These are phyloP conservation scores for Russula ochroleuca DNA, from an alignment of 768 basidiomycete species.

Conservation along the genomic window DNA sequence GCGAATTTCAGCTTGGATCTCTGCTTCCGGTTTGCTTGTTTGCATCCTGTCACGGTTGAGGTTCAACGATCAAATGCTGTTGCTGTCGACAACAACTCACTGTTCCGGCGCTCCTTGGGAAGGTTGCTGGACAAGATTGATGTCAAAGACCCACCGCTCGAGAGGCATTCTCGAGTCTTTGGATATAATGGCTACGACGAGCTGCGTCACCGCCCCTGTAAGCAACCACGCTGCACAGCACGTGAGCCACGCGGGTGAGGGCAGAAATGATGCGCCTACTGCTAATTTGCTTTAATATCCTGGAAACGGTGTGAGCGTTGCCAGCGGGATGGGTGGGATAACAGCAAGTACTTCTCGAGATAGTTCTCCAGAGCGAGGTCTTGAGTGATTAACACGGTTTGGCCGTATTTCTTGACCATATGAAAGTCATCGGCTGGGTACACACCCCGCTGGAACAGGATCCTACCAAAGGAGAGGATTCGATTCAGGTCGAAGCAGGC, in stretches of 20 bases:
- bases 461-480: constrained; percentile 51
- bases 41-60: constrained; percentile 38
- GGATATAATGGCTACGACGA: constrained; percentile 93
- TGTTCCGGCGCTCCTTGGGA: constrained; percentile 43
- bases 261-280: constrained; percentile 48
- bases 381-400: constrained; percentile 91
- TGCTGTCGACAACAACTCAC: constrained; percentile 35
- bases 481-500: constrained; percentile 8
- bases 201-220: constrained; percentile 85
- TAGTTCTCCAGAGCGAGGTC: constrained; percentile 93
- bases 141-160: constrained; percentile 98
- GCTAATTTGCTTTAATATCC: constrained; percentile 88
- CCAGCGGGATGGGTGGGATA: not conserved
- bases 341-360: constrained; percentile 58
- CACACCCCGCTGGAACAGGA: constrained; percentile 93
- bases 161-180: constrained; percentile 88
- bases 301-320: constrained; percentile 33
- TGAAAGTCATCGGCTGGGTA: constrained; percentile 98
- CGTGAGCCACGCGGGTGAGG: constrained; percentile 11
- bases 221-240: constrained; percentile 79
- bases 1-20: constrained; percentile 96
- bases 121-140: constrained; percentile 73
- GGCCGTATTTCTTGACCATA: constrained; percentile 99
- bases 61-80: constrained; percentile 3
- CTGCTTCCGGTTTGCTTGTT: constrained; percentile 67